These are phyloP conservation scores for Penicillium sp. DNA, from an alignment of 2,329 filamentous ascomycete species.

Conservation along the genomic window DNA sequence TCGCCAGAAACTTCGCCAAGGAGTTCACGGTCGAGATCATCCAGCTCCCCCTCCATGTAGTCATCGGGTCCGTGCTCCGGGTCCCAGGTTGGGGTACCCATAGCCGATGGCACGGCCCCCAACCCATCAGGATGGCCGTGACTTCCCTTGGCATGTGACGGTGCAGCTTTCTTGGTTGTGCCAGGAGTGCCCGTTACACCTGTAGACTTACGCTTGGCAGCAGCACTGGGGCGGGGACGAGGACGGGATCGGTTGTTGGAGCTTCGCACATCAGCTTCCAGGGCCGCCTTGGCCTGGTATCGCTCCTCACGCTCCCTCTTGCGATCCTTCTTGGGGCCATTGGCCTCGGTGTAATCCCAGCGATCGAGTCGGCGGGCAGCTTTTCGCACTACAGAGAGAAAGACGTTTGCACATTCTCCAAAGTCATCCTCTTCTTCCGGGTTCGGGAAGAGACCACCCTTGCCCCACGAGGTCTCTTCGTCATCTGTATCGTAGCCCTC, in stretches of 20 bases:
- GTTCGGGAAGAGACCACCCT: conserved; percentile 44
- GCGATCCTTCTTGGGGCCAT: conserved; percentile 39
- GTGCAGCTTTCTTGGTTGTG: conserved; percentile 21
- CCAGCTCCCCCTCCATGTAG: conserved; percentile 36
- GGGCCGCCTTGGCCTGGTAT: conserved; percentile 29
- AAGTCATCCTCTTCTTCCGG: conserved; percentile 47
- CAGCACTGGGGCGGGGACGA: conserved; percentile 19
- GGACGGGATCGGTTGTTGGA: conserved; percentile 21
- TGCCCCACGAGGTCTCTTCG: conserved; percentile 43
- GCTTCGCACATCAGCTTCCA: conserved; percentile 24
- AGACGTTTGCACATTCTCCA: conserved; percentile 48
- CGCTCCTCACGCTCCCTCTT: conserved; percentile 40
- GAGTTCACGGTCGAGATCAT: conserved; percentile 40
- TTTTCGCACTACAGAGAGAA: conserved; percentile 44
- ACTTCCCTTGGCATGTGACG: conserved; percentile 28
- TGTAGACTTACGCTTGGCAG: conserved; percentile 32
- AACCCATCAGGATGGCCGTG: conserved; percentile 23
- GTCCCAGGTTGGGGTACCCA: conserved; percentile 28
- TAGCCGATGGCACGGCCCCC: conserved; percentile 12
- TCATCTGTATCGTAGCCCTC: conserved; percentile 49
- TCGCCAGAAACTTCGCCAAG: conserved; percentile 38
- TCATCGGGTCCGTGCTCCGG: conserved; percentile 25
- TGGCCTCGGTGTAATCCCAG: conserved; percentile 46
- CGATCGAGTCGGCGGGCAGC: conserved; percentile 44
- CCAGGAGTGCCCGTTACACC: conserved; percentile 21